Conservation (phyloP, 139 green algal genomes). For the Tetraselmis striata region DNA sequence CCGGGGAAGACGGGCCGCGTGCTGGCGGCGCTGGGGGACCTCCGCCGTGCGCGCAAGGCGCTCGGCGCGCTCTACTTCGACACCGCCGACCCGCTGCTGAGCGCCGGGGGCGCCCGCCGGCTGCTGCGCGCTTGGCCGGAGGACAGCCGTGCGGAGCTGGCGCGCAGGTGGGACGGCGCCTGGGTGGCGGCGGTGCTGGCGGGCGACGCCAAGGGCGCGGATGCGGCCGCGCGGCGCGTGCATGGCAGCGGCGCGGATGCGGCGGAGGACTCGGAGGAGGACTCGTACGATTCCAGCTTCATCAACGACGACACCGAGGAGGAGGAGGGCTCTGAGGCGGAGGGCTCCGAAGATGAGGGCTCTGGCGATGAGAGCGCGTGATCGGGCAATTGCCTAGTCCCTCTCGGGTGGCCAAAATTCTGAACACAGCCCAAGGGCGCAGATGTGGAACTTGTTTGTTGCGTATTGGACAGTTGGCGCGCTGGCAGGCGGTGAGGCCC, state of each 20-base stretch:
- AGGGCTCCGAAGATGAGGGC: neutral
- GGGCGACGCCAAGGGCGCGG: neutral
- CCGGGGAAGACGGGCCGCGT: neutral
- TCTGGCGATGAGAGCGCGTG: too few species aligned
- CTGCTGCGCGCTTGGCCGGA: neutral
- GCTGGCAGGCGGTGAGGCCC: slow-evolving; percentile 29
- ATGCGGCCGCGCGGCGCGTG: neutral
- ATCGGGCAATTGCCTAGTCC: too few species aligned
- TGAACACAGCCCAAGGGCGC: too few species aligned
- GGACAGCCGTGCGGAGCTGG: neutral
- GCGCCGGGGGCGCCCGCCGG: too few species aligned
- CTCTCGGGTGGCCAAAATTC: too few species aligned
- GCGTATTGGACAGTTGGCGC: slow-evolving; percentile 56
- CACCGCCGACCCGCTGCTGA: neutral
- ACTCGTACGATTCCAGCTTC: neutral
- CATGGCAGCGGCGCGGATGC: neutral
- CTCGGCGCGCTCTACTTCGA: neutral
- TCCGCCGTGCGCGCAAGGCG: neutral
- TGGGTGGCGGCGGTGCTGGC: neutral
- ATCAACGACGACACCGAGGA: neutral
- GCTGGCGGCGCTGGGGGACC: neutral
- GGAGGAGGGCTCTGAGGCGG: neutral
- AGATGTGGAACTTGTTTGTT: slow-evolving; percentile 74
- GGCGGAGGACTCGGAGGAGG: neutral
- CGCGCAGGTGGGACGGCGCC: neutral